Evolutionary conservation across 2,329 filamentous ascomycete species (phyloP), one percentile per base, ranked within the genome.

Genomic region (Sarocladium strictum): DNA sequence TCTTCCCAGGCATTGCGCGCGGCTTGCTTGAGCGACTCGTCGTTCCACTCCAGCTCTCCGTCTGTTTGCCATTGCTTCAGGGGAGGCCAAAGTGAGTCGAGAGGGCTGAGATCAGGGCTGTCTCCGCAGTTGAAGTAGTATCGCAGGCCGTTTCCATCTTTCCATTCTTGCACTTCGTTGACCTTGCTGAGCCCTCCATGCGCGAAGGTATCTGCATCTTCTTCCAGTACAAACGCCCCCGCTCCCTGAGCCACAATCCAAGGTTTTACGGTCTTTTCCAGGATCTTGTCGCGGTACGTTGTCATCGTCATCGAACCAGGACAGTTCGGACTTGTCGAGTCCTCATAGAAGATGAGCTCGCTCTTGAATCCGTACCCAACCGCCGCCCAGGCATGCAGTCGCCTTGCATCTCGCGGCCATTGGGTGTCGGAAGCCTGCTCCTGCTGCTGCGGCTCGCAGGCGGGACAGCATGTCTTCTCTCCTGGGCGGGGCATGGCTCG

Each of bases 341-440:
- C 63, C 37, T 71, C 68, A 59, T 71, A 71, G 29, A 71, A 71
- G 15, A 71, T 57, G 1, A 69, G 62, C 21, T 70, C 69, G 57
- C 67, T 70, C 59, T 70, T 71, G 60, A 70, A 71, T 0, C 62
- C 65, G 58, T 69, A 60, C 10, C 69, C 69, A 3, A 69, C 60
- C 1, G 68, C 67, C 1, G 60, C 69, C 69, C 69, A 71, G 2
- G 63, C 67, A 26, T 71, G 69, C 6, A 68, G 57, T 43, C 64
- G 62, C 56, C 63, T 63, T 6, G 71, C 57, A 32, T 71, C 69
- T 37, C 68, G 62, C 26, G 65, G 60, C 69, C 68, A 69, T 15
- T 57, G 59, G 10, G 59, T 58, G 14, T 64, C 65, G 10, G 62
- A 56, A n/a, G 50, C 11, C 38, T 21, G 43, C 47, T 53, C 52